Percentiles rank a stretch among this genome's conserved stretches.
phyloP scores from a whole-genome alignment of 352 stramenopile genomes.

The Globisporangium splendens region DNA sequence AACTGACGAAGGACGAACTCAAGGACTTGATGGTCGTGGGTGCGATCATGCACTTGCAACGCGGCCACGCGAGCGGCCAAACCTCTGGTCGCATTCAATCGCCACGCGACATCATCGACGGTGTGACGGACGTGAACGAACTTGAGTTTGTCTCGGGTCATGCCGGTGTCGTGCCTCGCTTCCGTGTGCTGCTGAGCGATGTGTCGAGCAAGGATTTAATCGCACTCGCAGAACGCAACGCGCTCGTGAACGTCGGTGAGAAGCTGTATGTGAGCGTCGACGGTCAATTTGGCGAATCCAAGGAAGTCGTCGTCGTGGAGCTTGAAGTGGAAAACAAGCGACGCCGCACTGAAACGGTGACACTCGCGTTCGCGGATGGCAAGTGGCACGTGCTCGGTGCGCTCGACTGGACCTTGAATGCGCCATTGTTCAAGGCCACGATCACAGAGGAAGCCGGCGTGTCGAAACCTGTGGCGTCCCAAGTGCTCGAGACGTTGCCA shows the following conservation, averaged over 20 bases:
- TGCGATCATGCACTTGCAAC: constrained; percentile 71
- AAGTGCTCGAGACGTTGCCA: constrained; percentile 57
- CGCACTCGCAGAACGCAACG: constrained; percentile 42
- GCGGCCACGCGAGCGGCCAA: constrained; percentile 24
- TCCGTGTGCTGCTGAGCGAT: constrained; percentile 29
- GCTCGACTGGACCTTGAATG: constrained; percentile 61
- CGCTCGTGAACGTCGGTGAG: constrained; percentile 30
- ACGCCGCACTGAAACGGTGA: constrained; percentile 24
- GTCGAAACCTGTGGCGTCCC: constrained; percentile 27
- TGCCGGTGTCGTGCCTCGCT: constrained; percentile 29
- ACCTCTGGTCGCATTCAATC: constrained; percentile 28
- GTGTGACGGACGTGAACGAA: constrained; percentile 26
- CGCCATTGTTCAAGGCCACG: constrained; percentile 52
- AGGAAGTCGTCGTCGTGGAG: constrained; percentile 41
- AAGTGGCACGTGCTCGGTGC: constrained; percentile 51
- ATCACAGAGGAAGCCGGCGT: constrained; percentile 31
- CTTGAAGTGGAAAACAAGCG: constrained; percentile 40
- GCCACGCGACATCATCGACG: constrained; percentile 3
- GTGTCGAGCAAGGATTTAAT: constrained; percentile 31
- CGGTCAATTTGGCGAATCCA: constrained; percentile 46
- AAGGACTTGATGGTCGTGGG: constrained; percentile 74
- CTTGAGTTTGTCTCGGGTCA: constrained; percentile 32
- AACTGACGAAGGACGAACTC: constrained; percentile 53
- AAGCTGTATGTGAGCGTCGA: constrained; percentile 54
- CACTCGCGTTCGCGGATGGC: constrained; percentile 31